Percentiles rank a stretch among this genome's conserved stretches.
These are phyloP conservation scores for Barbatosphaeria neglecta DNA, from an alignment of 495 filamentous ascomycete species.

Conservation along the genomic window DNA sequence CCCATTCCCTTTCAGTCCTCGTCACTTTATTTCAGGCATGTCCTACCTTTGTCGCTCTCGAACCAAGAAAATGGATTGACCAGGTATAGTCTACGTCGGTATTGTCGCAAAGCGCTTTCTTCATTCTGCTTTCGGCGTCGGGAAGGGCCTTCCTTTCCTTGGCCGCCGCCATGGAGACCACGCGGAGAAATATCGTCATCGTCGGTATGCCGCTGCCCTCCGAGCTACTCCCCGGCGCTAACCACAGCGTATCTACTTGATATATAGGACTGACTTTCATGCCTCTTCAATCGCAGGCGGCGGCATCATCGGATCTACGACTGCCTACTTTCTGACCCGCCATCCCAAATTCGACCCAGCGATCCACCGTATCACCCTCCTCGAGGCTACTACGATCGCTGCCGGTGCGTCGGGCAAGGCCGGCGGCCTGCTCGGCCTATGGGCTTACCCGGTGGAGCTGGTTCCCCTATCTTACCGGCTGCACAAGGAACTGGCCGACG, in stretches of 20 bases:
- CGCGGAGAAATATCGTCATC: slow-evolving; percentile 54
- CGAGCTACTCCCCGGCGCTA: no score
- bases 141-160: no score
- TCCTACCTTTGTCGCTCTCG: no score
- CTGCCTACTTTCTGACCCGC: slow-evolving; percentile 85
- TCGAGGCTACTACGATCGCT: slow-evolving; percentile 82
- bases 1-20: no score
- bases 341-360: slow-evolving; percentile 72
- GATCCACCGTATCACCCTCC: slow-evolving; percentile 68
- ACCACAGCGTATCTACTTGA: no score
- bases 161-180: slow-evolving; percentile 12
- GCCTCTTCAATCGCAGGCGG: slow-evolving; percentile 54
- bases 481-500: slow-evolving; percentile 72
- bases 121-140: no score
- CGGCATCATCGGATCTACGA: slow-evolving; percentile 88
- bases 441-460: slow-evolving; percentile 82
- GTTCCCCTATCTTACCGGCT: slow-evolving; percentile 79
- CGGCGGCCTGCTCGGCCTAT: slow-evolving; percentile 78
- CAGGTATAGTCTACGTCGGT: no score
- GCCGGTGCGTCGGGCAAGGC: slow-evolving; percentile 92
- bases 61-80: no score
- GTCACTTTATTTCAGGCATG: no score
- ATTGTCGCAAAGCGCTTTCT: no score
- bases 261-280: no score
- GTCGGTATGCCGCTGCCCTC: slow-evolving; percentile 38